Conservation (phyloP, 2,329 filamentous ascomycete species). For the Aspergillus fructus region DNA sequence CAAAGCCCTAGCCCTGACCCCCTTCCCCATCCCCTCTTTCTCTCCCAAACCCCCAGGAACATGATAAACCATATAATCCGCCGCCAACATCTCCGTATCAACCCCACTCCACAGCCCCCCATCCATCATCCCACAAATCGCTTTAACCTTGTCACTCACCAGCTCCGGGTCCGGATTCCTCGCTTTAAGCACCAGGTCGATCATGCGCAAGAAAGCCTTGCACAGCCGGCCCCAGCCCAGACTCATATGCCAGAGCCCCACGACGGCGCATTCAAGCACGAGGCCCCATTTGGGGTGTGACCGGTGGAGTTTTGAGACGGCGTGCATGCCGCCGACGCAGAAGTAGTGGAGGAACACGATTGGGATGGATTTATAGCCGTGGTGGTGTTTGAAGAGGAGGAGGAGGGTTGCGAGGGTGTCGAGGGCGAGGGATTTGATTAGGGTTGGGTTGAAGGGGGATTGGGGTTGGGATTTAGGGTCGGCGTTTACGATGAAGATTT, state of each 20-base stretch:
- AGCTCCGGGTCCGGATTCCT: conserved; percentile 12
- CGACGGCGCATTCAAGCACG: conserved; percentile 22
- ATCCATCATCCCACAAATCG: conserved; percentile 18
- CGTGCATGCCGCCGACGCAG: conserved; percentile 22
- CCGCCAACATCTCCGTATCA: conserved; percentile 20
- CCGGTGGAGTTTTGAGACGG: conserved; percentile 15
- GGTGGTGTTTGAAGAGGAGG: conserved; percentile 19
- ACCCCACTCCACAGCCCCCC: conserved; percentile 18
- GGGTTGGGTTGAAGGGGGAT: conserved; percentile 9
- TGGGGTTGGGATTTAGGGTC: background rate
- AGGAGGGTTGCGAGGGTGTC: conserved; percentile 21
- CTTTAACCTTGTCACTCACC: conserved; percentile 16
- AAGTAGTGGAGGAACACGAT: conserved; percentile 28
- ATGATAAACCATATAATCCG: conserved; percentile 24
- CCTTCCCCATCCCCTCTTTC: background rate
- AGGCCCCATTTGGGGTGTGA: conserved; percentile 20
- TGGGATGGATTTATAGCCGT: conserved; percentile 25
- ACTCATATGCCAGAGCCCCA: conserved; percentile 27
- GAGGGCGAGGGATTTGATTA: conserved; percentile 15
- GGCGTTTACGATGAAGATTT: conserved; percentile 13
- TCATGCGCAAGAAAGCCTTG: conserved; percentile 25
- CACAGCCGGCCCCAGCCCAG: conserved; percentile 25
- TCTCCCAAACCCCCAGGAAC: background rate
- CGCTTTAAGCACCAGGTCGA: conserved; percentile 20
- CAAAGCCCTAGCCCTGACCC: conserved; percentile 7